These are phyloP conservation scores for Bolboschoenoplectus hybrid DNA, from an alignment of 202 grass and related monocot species.

Conservation along the genomic window DNA sequence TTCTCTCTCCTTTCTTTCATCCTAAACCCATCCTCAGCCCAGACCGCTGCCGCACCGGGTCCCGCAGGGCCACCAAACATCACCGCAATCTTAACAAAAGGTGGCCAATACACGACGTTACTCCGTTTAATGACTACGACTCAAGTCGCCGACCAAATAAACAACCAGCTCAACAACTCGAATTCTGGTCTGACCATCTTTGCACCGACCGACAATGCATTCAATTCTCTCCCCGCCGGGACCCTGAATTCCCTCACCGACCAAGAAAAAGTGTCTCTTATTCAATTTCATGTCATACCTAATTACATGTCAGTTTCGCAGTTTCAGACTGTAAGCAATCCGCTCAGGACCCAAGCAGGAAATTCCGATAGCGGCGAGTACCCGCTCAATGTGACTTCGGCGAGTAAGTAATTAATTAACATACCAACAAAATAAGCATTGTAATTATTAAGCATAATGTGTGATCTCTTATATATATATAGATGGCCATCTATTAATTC, in stretches of 20 bases:
- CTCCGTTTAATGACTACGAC: conserved; percentile 71
- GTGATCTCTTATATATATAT: background rate
- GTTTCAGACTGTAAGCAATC: conserved; percentile 94
- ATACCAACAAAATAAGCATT: background rate
- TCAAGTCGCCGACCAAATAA: conserved; percentile 66
- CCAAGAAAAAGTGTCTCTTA: conserved; percentile 74
- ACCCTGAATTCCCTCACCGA: conserved; percentile 85
- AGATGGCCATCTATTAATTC: background rate
- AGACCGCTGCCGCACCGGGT: conserved; percentile 43
- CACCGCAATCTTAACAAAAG: conserved; percentile 75
- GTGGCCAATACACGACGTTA: conserved; percentile 76
- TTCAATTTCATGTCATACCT: conserved; percentile 84
- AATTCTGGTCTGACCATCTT: conserved; percentile 77
- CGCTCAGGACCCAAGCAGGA: conserved; percentile 82
- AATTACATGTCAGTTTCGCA: conserved; percentile 51
- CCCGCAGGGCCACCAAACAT: conserved; percentile 67
- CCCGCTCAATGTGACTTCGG: conserved; percentile 74
- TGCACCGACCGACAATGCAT: conserved; percentile 93
- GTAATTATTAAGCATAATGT: background rate
- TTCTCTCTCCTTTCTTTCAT: conserved; percentile 25
- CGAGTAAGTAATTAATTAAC: conserved; percentile 9
- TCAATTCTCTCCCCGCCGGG: conserved; percentile 67
- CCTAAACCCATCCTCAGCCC: conserved; percentile 27
- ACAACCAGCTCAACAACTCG: conserved; percentile 87
- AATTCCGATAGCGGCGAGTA: conserved; percentile 55